Evolutionary conservation across 495 filamentous ascomycete species (phyloP).

Genomic region (Xylaria intraflava): DNA sequence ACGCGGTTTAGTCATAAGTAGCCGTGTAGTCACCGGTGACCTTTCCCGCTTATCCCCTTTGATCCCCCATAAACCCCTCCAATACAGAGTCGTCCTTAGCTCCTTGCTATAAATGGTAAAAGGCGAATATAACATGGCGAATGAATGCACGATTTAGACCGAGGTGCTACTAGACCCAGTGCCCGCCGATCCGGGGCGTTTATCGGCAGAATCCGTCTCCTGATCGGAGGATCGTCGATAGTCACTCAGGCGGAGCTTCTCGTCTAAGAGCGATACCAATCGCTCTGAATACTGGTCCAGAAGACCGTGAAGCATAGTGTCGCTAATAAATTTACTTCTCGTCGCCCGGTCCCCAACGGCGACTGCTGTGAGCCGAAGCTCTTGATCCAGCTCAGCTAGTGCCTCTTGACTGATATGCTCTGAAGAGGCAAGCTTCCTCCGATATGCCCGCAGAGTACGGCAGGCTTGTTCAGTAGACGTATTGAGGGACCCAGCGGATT

Average conservation of each 20-base stretch:
- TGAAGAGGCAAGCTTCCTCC: conserved; percentile 68
- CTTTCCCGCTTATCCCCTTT: neutral
- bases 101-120: conserved; percentile 5
- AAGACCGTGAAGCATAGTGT: conserved; percentile 53
- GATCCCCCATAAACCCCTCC: neutral
- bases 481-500: conserved; percentile 58
- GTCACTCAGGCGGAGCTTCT: conserved; percentile 48
- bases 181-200: conserved; percentile 22
- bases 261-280: conserved; percentile 63
- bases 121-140: conserved; percentile 17
- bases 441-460: conserved; percentile 70
- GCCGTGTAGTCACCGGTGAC: neutral
- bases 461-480: conserved; percentile 75
- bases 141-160: conserved; percentile 16
- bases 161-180: conserved; percentile 20
- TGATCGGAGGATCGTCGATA: conserved; percentile 21
- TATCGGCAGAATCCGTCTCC: conserved; percentile 24
- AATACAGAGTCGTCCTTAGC: conserved; percentile 2
- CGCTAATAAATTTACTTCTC: conserved; percentile 47
- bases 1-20: neutral
- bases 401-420: conserved; percentile 57
- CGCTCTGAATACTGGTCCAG: conserved; percentile 68
- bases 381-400: conserved; percentile 68
- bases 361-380: conserved; percentile 67
- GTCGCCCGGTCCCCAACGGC: conserved; percentile 57